Conservation (phyloP, 108 stramenopile species). For the Pseudonitzschia delicatissima region DNA sequence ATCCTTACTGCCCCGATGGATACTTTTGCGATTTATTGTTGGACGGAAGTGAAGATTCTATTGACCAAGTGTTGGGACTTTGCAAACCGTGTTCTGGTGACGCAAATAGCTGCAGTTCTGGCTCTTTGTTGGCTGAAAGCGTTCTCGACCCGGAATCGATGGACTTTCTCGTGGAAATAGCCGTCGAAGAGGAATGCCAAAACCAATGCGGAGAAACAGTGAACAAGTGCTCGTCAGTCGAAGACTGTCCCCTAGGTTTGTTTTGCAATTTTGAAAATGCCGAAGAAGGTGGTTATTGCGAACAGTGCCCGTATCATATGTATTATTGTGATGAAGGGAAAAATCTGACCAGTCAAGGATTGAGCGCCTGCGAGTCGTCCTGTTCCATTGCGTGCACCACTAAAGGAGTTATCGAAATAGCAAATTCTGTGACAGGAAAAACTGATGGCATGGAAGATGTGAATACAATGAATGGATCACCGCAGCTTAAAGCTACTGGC, state of each 20-base stretch:
- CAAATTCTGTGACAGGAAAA: not conserved
- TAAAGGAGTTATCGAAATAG: not conserved
- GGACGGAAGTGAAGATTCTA: no score
- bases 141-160: not conserved
- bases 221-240: not conserved
- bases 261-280: conserved; percentile 9
- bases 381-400: not conserved
- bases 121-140: not conserved
- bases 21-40: conserved; percentile 1
- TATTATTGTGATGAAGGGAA: not conserved
- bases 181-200: not conserved
- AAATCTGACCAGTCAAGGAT: not conserved
- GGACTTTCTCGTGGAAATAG: not conserved
- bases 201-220: not conserved
- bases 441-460: not conserved
- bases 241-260: conserved; percentile 2
- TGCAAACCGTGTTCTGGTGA: not conserved
- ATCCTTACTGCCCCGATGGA: not conserved
- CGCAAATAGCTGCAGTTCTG: not conserved
- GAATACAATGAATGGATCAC: not conserved
- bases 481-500: not conserved
- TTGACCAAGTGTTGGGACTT: not conserved
- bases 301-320: not conserved
- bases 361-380: not conserved
- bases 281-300: not conserved